Percentiles rank a stretch among this genome's conserved stretches.
These are phyloP conservation scores for Venturia effusa DNA, from an alignment of 2,329 filamentous ascomycete genomes.

Conservation along the genomic window DNA sequence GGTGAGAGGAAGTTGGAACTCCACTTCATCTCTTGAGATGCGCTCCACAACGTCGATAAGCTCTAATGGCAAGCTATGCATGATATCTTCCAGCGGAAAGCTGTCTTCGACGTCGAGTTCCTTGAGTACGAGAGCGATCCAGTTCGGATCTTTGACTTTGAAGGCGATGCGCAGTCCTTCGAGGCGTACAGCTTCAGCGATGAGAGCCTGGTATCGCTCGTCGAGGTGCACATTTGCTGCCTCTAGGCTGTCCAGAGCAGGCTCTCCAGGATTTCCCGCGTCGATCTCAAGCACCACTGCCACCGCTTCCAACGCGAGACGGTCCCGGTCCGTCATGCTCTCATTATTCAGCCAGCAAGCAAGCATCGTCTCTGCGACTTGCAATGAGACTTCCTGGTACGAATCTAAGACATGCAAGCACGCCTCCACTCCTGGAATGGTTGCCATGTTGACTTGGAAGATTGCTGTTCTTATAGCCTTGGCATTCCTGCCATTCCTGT, in stretches of 20 bases:
- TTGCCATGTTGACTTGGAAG: conserved; percentile 13
- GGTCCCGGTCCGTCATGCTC: conserved; percentile 13
- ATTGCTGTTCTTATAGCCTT: background rate
- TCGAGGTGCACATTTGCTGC: conserved; percentile 12
- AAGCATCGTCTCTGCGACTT: conserved; percentile 19
- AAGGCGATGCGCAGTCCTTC: conserved; percentile 17
- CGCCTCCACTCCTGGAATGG: conserved; percentile 14
- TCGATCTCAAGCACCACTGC: conserved; percentile 17
- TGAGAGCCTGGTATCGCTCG: conserved; percentile 10
- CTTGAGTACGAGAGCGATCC: conserved; percentile 19
- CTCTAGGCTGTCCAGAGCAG: conserved; percentile 14
- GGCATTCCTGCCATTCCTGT: background rate
- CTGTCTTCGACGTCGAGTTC: conserved; percentile 16
- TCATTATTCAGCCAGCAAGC: conserved; percentile 19
- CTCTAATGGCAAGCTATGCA: conserved; percentile 17
- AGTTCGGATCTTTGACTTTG: conserved; percentile 19
- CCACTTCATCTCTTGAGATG: conserved; percentile 18
- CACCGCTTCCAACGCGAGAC: conserved; percentile 13
- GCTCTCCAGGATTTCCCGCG: conserved; percentile 12
- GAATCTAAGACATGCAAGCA: conserved; percentile 20
- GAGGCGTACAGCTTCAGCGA: conserved; percentile 19
- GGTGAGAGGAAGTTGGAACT: conserved; percentile 21
- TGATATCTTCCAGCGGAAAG: conserved; percentile 20
- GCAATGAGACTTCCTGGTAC: conserved; percentile 13
- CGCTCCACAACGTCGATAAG: conserved; percentile 20